Evolutionary conservation across 768 basidiomycete genomes (phyloP).

Genomic region (Hypholoma fasciculare): DNA sequence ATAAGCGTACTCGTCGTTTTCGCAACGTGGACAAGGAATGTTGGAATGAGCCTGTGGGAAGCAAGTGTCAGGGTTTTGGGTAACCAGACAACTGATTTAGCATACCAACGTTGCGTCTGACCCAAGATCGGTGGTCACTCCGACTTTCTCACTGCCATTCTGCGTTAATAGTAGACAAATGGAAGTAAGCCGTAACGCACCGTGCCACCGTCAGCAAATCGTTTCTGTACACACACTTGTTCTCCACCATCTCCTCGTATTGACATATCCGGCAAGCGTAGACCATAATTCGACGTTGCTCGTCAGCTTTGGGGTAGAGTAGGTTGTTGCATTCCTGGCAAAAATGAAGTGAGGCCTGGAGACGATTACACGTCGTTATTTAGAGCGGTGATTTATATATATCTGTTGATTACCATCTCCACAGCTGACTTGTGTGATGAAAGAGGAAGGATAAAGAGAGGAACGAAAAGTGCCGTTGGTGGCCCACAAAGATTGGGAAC

Average conservation of each 20-base stretch:
- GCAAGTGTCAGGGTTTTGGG: neutral
- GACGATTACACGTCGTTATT: neutral
- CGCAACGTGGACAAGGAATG: constrained; percentile 81
- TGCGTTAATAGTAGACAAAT: constrained; percentile 17
- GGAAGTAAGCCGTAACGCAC: constrained; percentile 39
- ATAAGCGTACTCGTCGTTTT: constrained; percentile 70
- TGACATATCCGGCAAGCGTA: constrained; percentile 91
- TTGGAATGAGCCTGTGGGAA: constrained; percentile 76
- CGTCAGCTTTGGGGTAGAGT: constrained; percentile 91
- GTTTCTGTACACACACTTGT: constrained; percentile 90
- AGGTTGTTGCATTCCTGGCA: constrained; percentile 96
- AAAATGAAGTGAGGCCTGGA: constrained; percentile 82
- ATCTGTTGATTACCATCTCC: too few species aligned
- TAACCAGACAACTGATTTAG: neutral
- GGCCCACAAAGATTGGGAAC: neutral
- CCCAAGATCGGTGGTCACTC: constrained; percentile 86
- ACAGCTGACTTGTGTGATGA: neutral
- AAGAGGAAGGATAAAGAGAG: neutral
- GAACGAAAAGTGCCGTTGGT: neutral
- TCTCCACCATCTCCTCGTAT: constrained; percentile 83
- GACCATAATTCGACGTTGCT: constrained; percentile 79
- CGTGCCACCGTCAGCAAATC: constrained; percentile 93
- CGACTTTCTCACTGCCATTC: constrained; percentile 79
- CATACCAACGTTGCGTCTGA: constrained; percentile 86
- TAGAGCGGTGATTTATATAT: neutral